These are phyloP conservation scores for Orbilia quercus DNA, from an alignment of 2,329 filamentous ascomycete genomes.

Conservation along the genomic window DNA sequence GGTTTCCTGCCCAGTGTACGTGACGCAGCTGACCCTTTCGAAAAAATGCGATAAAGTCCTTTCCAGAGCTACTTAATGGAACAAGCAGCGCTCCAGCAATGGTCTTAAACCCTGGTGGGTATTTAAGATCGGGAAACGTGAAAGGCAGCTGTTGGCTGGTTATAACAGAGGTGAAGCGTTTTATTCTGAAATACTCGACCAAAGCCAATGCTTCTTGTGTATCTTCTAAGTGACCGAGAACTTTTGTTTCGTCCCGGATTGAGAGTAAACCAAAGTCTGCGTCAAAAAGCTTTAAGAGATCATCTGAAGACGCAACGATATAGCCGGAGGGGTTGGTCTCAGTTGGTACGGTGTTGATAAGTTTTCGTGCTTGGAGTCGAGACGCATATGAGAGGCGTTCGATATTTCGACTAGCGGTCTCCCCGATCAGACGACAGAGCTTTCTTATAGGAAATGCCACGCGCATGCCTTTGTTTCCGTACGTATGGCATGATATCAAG, in stretches of 20 bases:
- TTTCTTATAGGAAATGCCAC: slow-evolving; percentile 91
- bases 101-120: slow-evolving; percentile 79
- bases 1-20: slow-evolving; percentile 87
- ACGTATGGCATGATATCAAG: slow-evolving; percentile 85
- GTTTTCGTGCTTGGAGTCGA: slow-evolving; percentile 82
- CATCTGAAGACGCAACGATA: slow-evolving; percentile 88
- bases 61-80: slow-evolving; percentile 78
- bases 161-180: slow-evolving; percentile 77
- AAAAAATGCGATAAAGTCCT: slow-evolving; percentile 92
- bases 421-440: slow-evolving; percentile 88
- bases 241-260: slow-evolving; percentile 88
- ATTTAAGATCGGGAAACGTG: slow-evolving; percentile 84
- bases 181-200: slow-evolving; percentile 84
- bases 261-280: slow-evolving; percentile 87
- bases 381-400: slow-evolving; percentile 88
- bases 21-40: slow-evolving; percentile 80
- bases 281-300: slow-evolving; percentile 83
- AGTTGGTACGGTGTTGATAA: slow-evolving; percentile 86
- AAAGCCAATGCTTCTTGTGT: slow-evolving; percentile 85
- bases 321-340: slow-evolving; percentile 86
- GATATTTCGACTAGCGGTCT: slow-evolving; percentile 86
- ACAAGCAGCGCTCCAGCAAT: slow-evolving; percentile 85
- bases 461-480: slow-evolving; percentile 82
- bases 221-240: slow-evolving; percentile 78
- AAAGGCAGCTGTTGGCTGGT: slow-evolving; percentile 79